phyloP scores from a whole-genome alignment of 768 basidiomycete genomes.

The Cystofilobasidium capitatum region DNA sequence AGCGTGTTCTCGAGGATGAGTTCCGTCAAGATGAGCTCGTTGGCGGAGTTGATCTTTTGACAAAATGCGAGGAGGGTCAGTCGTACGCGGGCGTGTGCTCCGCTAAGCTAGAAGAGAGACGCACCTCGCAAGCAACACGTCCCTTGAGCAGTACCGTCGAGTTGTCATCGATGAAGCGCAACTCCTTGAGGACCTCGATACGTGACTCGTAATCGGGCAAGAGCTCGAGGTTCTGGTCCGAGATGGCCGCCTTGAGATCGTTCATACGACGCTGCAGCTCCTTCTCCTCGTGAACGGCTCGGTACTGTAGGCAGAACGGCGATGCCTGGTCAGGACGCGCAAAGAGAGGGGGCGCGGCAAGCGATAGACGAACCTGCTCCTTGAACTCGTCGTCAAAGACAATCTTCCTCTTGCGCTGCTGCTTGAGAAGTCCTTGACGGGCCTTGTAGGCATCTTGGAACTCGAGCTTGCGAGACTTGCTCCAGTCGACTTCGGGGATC shows the following conservation, averaged over 20 bases:
- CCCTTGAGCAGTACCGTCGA: constrained; percentile 92
- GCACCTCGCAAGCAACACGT: constrained; percentile 92
- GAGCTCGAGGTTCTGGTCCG: constrained; percentile 92
- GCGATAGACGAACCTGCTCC: constrained; percentile 54
- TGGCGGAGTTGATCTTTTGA: constrained; percentile 91
- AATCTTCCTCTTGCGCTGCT: constrained; percentile 47
- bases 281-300: constrained; percentile 62
- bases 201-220: constrained; percentile 95
- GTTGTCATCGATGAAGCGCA: constrained; percentile 91
- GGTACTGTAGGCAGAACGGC: constrained; percentile 51
- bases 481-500: constrained; percentile 72
- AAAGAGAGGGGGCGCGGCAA: neutral
- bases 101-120: constrained; percentile 21
- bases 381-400: constrained; percentile 57
- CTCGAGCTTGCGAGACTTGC: constrained; percentile 67
- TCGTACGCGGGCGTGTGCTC: neutral
- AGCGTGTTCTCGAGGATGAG: constrained; percentile 92
- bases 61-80: neutral
- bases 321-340: neutral
- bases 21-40: constrained; percentile 90
- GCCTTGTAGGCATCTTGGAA: constrained; percentile 72
- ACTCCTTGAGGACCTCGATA: constrained; percentile 75
- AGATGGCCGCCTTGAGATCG: constrained; percentile 69
- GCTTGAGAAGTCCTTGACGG: constrained; percentile 48
- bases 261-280: constrained; percentile 64